Percentiles rank a stretch among this genome's conserved stretches.
These are phyloP conservation scores for Rachicladosporium sp. DNA, from an alignment of 2,329 filamentous ascomycete genomes.

Conservation along the genomic window DNA sequence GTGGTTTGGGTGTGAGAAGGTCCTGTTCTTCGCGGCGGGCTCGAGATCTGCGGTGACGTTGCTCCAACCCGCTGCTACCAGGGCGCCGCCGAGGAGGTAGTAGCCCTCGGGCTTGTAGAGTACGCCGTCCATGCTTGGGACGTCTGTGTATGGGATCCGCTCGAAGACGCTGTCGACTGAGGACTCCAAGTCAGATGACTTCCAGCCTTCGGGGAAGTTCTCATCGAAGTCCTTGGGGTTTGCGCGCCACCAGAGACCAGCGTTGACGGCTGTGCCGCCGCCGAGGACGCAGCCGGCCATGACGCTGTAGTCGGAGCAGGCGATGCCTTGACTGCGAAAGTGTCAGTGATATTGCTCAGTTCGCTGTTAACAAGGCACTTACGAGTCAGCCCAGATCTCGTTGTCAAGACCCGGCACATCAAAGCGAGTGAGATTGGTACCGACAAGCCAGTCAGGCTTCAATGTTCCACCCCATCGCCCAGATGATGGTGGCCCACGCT, in stretches of 20 bases:
- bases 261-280: conserved; percentile 54
- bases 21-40: conserved; percentile 52
- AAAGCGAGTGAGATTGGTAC: conserved; percentile 55
- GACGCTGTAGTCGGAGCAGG: conserved; percentile 55
- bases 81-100: conserved; percentile 45
- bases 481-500: conserved; percentile 42
- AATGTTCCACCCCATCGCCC: conserved; percentile 52
- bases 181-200: conserved; percentile 46
- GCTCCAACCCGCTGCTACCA: conserved; percentile 50
- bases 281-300: conserved; percentile 62
- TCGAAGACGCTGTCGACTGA: conserved; percentile 52
- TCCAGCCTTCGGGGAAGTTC: conserved; percentile 63
- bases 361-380: background rate
- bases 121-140: conserved; percentile 53
- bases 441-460: conserved; percentile 49
- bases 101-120: conserved; percentile 57
- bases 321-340: conserved; percentile 37
- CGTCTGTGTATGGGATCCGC: conserved; percentile 56
- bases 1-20: conserved; percentile 51
- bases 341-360: background rate
- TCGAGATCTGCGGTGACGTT: conserved; percentile 47
- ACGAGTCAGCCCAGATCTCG: conserved; percentile 53
- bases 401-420: conserved; percentile 61
- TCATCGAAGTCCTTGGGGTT: conserved; percentile 55
- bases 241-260: conserved; percentile 56